Base-by-base conservation (phyloP, 1,284 basidiomycete species). In the Leccinum fuscescens region DNA sequence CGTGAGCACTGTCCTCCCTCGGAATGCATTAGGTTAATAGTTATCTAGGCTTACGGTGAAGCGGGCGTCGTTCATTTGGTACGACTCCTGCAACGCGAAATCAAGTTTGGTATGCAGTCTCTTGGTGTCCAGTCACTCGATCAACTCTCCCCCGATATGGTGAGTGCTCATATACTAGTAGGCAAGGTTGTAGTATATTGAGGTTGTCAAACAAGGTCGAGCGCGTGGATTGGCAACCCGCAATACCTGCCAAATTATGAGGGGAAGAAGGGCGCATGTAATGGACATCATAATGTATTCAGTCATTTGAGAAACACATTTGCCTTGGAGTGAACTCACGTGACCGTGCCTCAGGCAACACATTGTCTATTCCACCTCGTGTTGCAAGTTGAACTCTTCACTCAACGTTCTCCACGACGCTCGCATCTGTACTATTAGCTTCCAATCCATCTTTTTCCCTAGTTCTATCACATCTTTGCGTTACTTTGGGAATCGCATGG, bases 121-220 rank as follows among this genome's bases (percentile, higher is more conserved):
- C 74, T 95, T 3, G 94, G 94, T 42, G 92, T 87, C 15, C 82
- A 80, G n/a, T 84, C 77, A 52, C 74, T 96, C 14, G 72, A 79
- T 7, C 86, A 95, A 59, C 79, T 96, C 49, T 84, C 79, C 46
- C 93, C 94, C 1, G 89, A 92, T 69, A 86, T 96, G 89, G 88
- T 93, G 48, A 70, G 77, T 61, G 27, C 9, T 31, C 29, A 11
- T 6, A 56, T 14, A n/a, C 31, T 12, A 22, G 22, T 17, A 35
- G 17, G 17, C 42, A 42, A 20, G 59, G 24, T 58, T 20, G 3
- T 50, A 27, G 15, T 63, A 85, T 82, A 76, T 84, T 56, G 82
- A 88, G 67, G 75, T 80, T 27, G 78, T 85, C 42, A 79, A 86
- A 67, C 84, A 82, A 70, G 68, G 78, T 89, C 46, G 86, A 88